phyloP scores from a whole-genome alignment of 495 filamentous ascomycete species.

The Amniculicola lignicola region DNA sequence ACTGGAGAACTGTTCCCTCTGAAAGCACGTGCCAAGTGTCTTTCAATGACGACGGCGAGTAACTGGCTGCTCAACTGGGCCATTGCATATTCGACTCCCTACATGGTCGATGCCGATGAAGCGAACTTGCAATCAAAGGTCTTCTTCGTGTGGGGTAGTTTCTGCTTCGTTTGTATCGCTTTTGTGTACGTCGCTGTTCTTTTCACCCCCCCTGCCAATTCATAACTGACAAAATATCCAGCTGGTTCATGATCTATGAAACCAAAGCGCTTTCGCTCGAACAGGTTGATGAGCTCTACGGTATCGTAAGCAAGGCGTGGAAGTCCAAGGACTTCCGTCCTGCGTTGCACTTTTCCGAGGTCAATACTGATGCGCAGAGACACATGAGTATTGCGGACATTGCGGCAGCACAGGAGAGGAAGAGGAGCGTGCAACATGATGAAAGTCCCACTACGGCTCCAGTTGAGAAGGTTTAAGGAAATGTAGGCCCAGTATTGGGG shows the following conservation, averaged over 20 bases:
- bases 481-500: no score
- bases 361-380: constrained; percentile 14
- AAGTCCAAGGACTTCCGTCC: constrained; percentile 37
- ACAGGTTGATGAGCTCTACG: constrained; percentile 45
- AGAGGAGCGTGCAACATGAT: constrained; percentile 25
- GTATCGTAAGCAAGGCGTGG: constrained; percentile 38
- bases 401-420: constrained; percentile 28
- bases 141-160: constrained; percentile 44
- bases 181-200: constrained; percentile 35
- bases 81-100: constrained; percentile 44
- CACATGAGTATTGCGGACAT: constrained; percentile 27
- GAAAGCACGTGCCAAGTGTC: constrained; percentile 43
- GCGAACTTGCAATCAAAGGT: constrained; percentile 44
- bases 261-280: constrained; percentile 43
- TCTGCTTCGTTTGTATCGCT: constrained; percentile 41
- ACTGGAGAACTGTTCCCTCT: constrained; percentile 45
- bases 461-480: constrained; percentile 19
- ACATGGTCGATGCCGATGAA: constrained; percentile 41
- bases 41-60: constrained; percentile 41
- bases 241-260: constrained; percentile 43
- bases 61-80: constrained; percentile 48
- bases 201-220: neutral
- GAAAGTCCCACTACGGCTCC: neutral
- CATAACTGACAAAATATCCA: neutral
- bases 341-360: constrained; percentile 30